Evolutionary conservation across 1,284 basidiomycete genomes (phyloP), one percentile per base, ranked within the genome.

Genomic region (Tremellales sp.): DNA sequence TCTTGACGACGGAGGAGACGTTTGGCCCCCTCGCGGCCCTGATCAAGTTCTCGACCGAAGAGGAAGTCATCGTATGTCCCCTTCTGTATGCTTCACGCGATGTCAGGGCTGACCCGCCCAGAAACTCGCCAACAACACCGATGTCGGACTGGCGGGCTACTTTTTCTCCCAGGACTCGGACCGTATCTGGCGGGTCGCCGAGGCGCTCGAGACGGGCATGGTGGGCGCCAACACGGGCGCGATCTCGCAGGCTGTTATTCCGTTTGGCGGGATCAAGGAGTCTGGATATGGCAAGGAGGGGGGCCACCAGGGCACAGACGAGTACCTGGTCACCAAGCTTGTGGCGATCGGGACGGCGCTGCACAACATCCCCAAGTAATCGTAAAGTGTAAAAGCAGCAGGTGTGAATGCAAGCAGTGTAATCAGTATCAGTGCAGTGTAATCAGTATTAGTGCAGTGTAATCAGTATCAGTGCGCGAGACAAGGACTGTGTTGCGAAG

Each of bases 171-270:
- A 86, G 50, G 93, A 98, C 70, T 77, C 94, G 2, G 86, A 87
- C 6, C 77, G 93, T 25, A 85, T 91, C 48, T 97, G 90, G 88
- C 81, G 94, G 37, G 92, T 99, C n/a, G 90, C 92, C n/a, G 94
- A 97, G 74, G 86, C 81, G 51, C 77, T 98, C 37, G 89, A 99
- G 72, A 89, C 92, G 4, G 95, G 95, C 7, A 97, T 98, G 67
- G 67, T 75, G 36, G 74, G 70, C 19, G 68, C 65, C 45, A 95
- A 95, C 73, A 91, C 89, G 0, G 88, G 88, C 35, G 60, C 65
- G 38, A 66, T 70, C 48, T 65, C 62, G 2, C 84, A 87, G 70
- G 84, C 86, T 34, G 77, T 78, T 13, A 85, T 91, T 75, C 91
- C 91, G 21, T 98, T 99, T 64, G 95, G 95, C 33, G 95, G 95